Conservation (phyloP, 495 filamentous ascomycete genomes). For the Emericellopsis terricola region DNA sequence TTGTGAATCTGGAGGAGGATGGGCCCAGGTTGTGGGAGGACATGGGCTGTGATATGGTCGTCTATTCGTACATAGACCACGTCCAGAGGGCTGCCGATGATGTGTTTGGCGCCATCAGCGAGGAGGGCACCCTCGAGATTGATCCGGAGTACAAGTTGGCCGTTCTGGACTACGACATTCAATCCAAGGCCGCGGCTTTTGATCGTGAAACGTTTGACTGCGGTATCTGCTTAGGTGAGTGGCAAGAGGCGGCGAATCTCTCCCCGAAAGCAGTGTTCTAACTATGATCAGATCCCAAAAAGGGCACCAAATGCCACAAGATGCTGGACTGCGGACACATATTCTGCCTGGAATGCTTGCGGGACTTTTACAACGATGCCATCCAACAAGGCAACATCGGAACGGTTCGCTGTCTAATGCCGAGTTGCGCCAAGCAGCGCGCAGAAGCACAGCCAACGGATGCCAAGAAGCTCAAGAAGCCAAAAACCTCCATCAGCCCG, state of each 20-base stretch:
- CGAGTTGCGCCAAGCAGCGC: constrained; percentile 52
- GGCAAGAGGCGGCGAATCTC: too few species aligned
- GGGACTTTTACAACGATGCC: constrained; percentile 74
- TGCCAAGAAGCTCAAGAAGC: constrained; percentile 19
- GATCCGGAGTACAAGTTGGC: constrained; percentile 44
- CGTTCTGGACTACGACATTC: constrained; percentile 64
- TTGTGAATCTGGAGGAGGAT: constrained; percentile 42
- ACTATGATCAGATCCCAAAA: constrained; percentile 81
- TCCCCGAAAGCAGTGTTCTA: too few species aligned
- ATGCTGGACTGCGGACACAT: constrained; percentile 72
- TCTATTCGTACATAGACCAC: constrained; percentile 75
- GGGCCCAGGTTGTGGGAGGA: constrained; percentile 63
- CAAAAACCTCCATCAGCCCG: constrained; percentile 53
- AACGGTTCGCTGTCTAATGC: constrained; percentile 56
- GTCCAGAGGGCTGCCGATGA: constrained; percentile 64
- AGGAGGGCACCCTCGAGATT: constrained; percentile 31
- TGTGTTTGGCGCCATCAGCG: constrained; percentile 52
- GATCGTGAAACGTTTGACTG: constrained; percentile 78
- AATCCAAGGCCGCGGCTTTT: constrained; percentile 54
- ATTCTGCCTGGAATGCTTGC: constrained; percentile 70
- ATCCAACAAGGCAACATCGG: constrained; percentile 73
- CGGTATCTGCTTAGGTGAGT: constrained; percentile 56
- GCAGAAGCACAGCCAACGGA: constrained; percentile 11
- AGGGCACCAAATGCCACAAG: constrained; percentile 62
- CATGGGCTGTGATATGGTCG: constrained; percentile 52